Percentiles rank a stretch among this genome's conserved stretches.
phyloP scores from a whole-genome alignment of 495 filamentous ascomycete species.

The Penicillium soppii region DNA sequence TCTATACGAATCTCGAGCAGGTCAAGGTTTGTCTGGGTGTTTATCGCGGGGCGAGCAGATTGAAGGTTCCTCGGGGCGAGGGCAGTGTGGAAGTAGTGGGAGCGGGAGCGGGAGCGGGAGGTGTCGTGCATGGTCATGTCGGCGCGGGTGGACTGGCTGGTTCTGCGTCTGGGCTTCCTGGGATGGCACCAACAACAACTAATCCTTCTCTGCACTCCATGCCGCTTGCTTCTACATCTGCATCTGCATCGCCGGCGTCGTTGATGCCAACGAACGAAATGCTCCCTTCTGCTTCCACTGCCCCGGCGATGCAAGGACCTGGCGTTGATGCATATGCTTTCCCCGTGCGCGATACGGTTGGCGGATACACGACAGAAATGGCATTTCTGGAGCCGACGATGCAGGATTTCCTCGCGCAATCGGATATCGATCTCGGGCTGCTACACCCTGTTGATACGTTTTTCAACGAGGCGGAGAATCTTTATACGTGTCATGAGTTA shows the following conservation, averaged over 20 bases:
- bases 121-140: background rate
- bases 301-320: background rate
- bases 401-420: constrained; percentile 47
- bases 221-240: background rate
- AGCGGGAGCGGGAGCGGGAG: too few species aligned
- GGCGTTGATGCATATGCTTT: constrained; percentile 11
- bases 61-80: background rate
- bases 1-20: constrained; percentile 38
- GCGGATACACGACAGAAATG: constrained; percentile 45
- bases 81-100: background rate
- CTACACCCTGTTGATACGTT: constrained; percentile 44
- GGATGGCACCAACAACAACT: background rate
- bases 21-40: constrained; percentile 34
- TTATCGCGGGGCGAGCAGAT: constrained; percentile 15
- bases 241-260: background rate
- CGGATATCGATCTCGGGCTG: constrained; percentile 41
- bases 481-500: constrained; percentile 39
- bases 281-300: background rate
- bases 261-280: constrained; percentile 7
- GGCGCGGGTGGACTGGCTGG: background rate
- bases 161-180: background rate
- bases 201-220: background rate
- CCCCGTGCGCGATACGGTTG: constrained; percentile 12
- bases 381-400: constrained; percentile 46
- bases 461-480: constrained; percentile 37